A percentile compares a stretch with the other conserved stretches of the same genome.
Conservation (phyloP, 2,329 filamentous ascomycete species). For the Penicillium sclerotigenum region DNA sequence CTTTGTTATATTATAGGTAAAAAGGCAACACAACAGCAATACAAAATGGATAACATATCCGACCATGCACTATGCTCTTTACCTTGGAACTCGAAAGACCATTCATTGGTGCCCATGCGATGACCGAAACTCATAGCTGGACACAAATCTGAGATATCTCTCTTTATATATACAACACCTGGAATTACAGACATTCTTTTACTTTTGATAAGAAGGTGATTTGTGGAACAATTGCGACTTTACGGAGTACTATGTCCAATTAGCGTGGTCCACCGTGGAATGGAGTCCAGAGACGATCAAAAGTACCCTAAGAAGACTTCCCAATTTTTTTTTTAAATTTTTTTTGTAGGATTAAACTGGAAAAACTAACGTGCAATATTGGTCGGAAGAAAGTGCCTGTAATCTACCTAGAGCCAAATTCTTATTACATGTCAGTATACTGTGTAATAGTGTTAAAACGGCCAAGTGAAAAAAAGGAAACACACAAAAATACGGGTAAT, state of each 20-base stretch:
- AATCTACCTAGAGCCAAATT: not conserved
- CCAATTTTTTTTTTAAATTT: not conserved
- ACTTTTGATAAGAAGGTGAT: slow-evolving; percentile 1
- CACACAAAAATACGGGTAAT: slow-evolving; percentile 22
- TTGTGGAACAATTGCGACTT: slow-evolving; percentile 13
- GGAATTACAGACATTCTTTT: too few relatives aligned
- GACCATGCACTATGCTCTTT: slow-evolving; percentile 16
- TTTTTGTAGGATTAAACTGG: not conserved
- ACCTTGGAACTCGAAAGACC: not conserved
- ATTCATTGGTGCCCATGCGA: slow-evolving; percentile 21
- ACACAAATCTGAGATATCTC: not conserved
- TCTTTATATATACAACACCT: not conserved
- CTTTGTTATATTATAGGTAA: not conserved
- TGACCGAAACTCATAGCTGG: not conserved
- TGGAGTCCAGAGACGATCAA: not conserved
- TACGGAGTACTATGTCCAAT: too few relatives aligned
- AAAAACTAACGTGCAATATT: not conserved
- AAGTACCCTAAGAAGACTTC: not conserved
- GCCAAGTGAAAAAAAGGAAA: not conserved
- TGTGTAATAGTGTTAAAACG: not conserved
- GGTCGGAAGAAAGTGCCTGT: not conserved
- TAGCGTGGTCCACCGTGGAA: slow-evolving; percentile 7
- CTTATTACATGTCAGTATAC: not conserved
- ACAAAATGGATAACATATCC: slow-evolving; percentile 16
- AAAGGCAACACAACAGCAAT: slow-evolving; percentile 2